Evolutionary conservation across 208 protist genomes (phyloP), one percentile per base, ranked within the genome.

Genomic region (Leishmania guyanensis): DNA sequence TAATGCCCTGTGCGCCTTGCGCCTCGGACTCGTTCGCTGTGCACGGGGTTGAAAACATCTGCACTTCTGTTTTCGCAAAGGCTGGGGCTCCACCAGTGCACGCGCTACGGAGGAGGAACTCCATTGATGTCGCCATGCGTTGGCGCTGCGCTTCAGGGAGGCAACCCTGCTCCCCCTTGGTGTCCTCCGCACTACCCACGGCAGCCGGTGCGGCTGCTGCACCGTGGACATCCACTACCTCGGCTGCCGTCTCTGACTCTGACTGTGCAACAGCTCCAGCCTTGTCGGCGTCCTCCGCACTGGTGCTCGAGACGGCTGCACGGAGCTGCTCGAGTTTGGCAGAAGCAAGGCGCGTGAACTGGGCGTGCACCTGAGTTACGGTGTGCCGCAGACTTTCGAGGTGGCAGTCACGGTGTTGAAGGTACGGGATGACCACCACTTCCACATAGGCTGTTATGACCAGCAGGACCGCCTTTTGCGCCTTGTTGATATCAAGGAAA

Each of bases 321-420:
- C 62, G n/a, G 36, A 85, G 71, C 22, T 48, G 43, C 48, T 20
- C 22, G 14, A 81, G 58, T n/a, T 54, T 64, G 29, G 43, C 26
- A 22, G 14, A 10, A 3, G 82, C 51, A 1, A 82, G 77, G 51
- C 36, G 60, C 22, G 82, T 69, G 54, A 86, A 86, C 56, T 79
- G 72, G 5, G 56, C 62, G 22, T 86, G 82, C 50, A 82, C 77
- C 39, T 80, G 64, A 16, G 82, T 46, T 62, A 78, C 73, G 3
- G 73, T 82, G 74, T 80, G 66, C 53, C 64, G 66, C 26, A 75
- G 1, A 50, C 80, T 79, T n/a, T 62, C 78, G 5, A 86, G 54
- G 74, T 82, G 82, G 74, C 78, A 82, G 78, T 86, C 82, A 33
- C 82, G 82, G 56, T 82, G 77, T 65, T 82, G 62, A 54, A 86